phyloP scores from a whole-genome alignment of 1,284 basidiomycete species.

The Puccinia horiana region DNA sequence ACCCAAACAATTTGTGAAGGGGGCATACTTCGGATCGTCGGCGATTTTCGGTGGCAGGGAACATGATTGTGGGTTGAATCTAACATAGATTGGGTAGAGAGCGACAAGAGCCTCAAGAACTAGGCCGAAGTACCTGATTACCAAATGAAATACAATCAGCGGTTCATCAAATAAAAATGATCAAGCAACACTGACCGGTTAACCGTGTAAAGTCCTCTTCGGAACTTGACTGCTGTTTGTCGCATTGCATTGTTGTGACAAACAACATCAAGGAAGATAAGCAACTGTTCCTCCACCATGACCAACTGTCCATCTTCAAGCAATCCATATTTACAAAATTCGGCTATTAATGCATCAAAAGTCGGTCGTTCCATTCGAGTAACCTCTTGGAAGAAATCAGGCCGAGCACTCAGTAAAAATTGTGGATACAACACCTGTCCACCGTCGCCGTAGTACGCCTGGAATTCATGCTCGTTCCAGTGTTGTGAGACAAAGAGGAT shows the following conservation, averaged over 20 bases:
- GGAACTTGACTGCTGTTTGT: too few relatives aligned
- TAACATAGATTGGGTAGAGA: not conserved
- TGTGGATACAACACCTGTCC: not conserved
- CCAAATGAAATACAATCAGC: not conserved
- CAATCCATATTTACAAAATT: not conserved
- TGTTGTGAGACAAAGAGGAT: not conserved
- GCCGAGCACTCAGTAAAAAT: not conserved
- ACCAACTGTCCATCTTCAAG: not conserved
- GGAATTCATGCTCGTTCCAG: not conserved
- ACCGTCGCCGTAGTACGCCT: not conserved
- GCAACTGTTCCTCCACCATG: not conserved
- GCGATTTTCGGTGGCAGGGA: not conserved
- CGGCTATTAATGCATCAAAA: not conserved
- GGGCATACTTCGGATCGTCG: conserved; percentile 51
- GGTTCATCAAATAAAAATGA: too few relatives aligned
- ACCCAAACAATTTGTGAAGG: conserved; percentile 55
- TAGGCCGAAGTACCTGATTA: not conserved
- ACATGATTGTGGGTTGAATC: not conserved
- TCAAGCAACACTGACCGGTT: not conserved
- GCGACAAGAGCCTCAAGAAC: not conserved
- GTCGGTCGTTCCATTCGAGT: not conserved
- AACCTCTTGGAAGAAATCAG: not conserved
- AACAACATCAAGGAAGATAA: not conserved
- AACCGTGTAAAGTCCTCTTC: not conserved
- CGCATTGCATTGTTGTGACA: not conserved